Conservation (phyloP, 768 basidiomycete species). For the Auriscalpium orientale region DNA sequence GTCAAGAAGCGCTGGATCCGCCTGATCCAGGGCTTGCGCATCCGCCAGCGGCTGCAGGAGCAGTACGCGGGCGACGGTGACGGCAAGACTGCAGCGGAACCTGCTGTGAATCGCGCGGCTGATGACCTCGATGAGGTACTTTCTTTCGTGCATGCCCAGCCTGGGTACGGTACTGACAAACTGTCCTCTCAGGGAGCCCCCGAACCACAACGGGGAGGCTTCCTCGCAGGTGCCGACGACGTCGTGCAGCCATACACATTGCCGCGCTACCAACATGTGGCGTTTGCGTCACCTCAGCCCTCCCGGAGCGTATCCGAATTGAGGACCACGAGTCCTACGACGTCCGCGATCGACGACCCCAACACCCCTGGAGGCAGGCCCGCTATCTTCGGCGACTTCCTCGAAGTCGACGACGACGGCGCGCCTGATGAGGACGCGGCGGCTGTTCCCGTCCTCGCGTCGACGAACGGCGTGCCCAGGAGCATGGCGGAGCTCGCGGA, state of each 20-base stretch:
- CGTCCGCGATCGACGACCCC: not conserved
- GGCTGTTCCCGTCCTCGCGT: constrained; percentile 4
- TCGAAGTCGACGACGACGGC: constrained; percentile 25
- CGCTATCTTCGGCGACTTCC: not conserved
- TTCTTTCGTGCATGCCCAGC: too few species aligned
- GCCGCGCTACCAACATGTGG: constrained; percentile 44
- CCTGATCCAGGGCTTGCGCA: constrained; percentile 81
- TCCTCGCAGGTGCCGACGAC: constrained; percentile 60
- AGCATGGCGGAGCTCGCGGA: constrained; percentile 12
- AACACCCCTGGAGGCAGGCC: not conserved
- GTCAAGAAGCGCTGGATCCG: constrained; percentile 84
- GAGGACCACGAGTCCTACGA: not conserved
- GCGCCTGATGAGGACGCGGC: constrained; percentile 17
- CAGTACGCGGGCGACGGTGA: constrained; percentile 46
- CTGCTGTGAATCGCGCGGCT: too few species aligned
- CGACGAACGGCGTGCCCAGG: constrained; percentile 8
- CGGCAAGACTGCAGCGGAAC: not conserved
- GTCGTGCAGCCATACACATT: constrained; percentile 69
- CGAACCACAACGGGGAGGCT: constrained; percentile 39
- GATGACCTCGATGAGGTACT: too few species aligned
- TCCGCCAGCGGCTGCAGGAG: constrained; percentile 73
- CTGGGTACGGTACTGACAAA: too few species aligned
- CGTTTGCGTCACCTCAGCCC: constrained; percentile 9
- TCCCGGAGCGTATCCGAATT: not conserved
- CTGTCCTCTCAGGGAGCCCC: not conserved